Percentiles rank a stretch among this genome's conserved stretches.
Evolutionary conservation across 2,329 filamentous ascomycete genomes (phyloP).

Genomic region (Bipolaris cookei): DNA sequence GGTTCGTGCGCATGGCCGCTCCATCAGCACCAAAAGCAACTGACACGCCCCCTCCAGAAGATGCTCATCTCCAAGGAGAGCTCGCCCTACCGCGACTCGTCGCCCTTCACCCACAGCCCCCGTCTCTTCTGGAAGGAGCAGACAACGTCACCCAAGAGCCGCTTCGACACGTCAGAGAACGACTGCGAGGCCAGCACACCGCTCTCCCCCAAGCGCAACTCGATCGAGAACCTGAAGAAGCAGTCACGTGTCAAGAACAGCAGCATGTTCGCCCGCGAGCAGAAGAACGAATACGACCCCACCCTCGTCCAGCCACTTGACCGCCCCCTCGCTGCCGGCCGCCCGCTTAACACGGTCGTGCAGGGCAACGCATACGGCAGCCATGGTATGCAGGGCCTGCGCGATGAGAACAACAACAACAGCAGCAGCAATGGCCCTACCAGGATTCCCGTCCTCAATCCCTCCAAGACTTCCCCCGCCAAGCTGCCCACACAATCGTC

Average conservation of each 20-base stretch:
- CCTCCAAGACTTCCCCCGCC: slow-evolving; percentile 58
- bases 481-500: slow-evolving; percentile 66
- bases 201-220: slow-evolving; percentile 78
- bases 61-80: slow-evolving; percentile 73
- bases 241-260: slow-evolving; percentile 97
- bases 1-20: slow-evolving; percentile 55
- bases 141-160: slow-evolving; percentile 66
- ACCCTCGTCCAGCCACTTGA: slow-evolving; percentile 77
- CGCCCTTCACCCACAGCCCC: slow-evolving; percentile 75
- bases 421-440: slow-evolving; percentile 64
- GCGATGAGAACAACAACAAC: slow-evolving; percentile 34
- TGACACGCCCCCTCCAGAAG: slow-evolving; percentile 60
- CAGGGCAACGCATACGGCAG: slow-evolving; percentile 74
- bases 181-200: slow-evolving; percentile 62
- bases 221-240: slow-evolving; percentile 93
- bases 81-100: slow-evolving; percentile 79
- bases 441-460: slow-evolving; percentile 64
- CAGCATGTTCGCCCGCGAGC: slow-evolving; percentile 92
- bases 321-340: slow-evolving; percentile 73
- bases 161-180: slow-evolving; percentile 71
- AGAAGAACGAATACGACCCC: slow-evolving; percentile 91
- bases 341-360: slow-evolving; percentile 63
- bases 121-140: slow-evolving; percentile 88
- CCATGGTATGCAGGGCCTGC: slow-evolving; percentile 58
- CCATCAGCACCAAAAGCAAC: slow-evolving; percentile 20